Evolutionary conservation across 352 stramenopile genomes (phyloP).

Genomic region (Chrysophaeum taylorii): DNA sequence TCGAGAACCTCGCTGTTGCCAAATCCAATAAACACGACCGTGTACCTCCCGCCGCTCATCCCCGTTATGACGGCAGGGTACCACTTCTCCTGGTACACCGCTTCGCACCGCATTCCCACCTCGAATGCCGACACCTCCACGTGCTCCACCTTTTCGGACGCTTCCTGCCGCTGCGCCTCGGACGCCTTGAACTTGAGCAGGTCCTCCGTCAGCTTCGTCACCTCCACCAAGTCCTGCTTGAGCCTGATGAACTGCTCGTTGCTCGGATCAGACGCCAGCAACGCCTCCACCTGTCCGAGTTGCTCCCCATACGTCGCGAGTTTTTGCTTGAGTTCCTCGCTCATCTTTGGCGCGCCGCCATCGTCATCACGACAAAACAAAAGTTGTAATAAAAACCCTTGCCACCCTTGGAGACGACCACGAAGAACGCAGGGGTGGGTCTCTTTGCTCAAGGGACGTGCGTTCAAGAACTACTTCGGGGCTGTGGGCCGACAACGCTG

Average conservation of each 20-base stretch:
- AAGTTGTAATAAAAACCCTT: too few species aligned
- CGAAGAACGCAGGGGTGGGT: too few species aligned
- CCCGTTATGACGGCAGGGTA: conserved; percentile 8
- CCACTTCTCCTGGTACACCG: conserved; percentile 4
- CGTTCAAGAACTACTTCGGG: too few species aligned
- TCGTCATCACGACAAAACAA: too few species aligned
- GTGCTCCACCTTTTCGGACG: neutral
- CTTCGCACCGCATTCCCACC: conserved; percentile 10
- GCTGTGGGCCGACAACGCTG: too few species aligned
- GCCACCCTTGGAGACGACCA: too few species aligned
- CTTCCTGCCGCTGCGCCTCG: neutral
- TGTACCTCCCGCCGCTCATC: neutral
- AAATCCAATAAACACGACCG: conserved; percentile 12
- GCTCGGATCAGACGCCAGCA: neutral
- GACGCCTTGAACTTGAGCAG: conserved; percentile 7
- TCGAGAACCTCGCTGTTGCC: neutral
- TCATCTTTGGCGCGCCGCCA: too few species aligned
- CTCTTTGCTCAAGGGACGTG: too few species aligned
- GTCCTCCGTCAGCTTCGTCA: conserved; percentile 10
- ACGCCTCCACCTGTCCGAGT: neutral
- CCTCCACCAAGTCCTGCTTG: neutral
- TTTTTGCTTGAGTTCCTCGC: neutral
- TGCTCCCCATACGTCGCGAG: conserved; percentile 7
- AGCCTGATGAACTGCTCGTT: conserved; percentile 13
- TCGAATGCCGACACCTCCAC: neutral